Evolutionary conservation across 495 filamentous ascomycete species (phyloP), one percentile per base, ranked within the genome.

Genomic region (Niebla homalea): DNA sequence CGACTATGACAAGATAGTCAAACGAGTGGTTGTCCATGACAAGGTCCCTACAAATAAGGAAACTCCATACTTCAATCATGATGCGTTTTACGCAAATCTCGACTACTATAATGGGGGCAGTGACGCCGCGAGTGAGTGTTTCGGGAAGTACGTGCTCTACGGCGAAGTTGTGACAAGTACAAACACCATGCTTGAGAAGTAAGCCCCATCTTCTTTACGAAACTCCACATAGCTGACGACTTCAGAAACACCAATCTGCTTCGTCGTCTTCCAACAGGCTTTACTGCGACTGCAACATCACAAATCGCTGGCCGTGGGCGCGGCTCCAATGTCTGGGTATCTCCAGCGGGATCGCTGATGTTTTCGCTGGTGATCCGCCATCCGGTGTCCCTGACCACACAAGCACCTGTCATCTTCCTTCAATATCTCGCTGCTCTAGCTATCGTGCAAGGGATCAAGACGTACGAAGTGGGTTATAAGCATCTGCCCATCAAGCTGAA

Each of bases 111-210:
- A 81, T 60, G 56, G 68, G n/a, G 62, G 75, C 47, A 70, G 72
- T 53, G 56, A 56, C 46, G 70, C 70, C 40, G 73, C 74, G 1
- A 75, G 78, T 0, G 68, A 73, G 2, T 64, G 73, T 23, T 96
- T 93, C 70, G 93, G 93, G 5, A 71, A 81, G 12, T 70, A 76
- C 41, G 62, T 96, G 5, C 68, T 98, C 48, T 97, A 97, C 63
- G 90, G 85, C 32, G 87, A 95, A 62, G 87, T 94, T 4, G 71
- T 97, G 37, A 96, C 92, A 15, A 94, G 87, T 64, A 98, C 92
- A 19, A 94, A 87, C 63, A 93, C 89, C 2, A 72, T 97, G n/a
- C 69, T 98, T 1, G 92, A 97, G 61, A 94, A 92, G 85, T 87
- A 64, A 62, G 66, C 59, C n/a, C 20, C 16, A 18, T 46, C 18